Evolutionary conservation across 2,329 filamentous ascomycete genomes (phyloP).

Genomic region (Epichloe festucae): DNA sequence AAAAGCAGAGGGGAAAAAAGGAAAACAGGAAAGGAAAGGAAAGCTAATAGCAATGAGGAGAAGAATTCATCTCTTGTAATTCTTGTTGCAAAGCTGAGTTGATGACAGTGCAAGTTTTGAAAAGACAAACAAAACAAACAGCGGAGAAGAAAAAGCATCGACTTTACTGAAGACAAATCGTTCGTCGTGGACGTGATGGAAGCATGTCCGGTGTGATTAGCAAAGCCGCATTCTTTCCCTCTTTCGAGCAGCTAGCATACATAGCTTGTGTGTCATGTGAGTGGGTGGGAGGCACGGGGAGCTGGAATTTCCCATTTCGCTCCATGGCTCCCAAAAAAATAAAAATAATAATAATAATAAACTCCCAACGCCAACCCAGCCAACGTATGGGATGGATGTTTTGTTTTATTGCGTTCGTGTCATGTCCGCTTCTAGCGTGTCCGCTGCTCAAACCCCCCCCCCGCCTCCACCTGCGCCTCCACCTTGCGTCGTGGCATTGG

Average conservation of each 20-base stretch:
- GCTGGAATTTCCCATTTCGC: background rate
- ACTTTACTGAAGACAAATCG: background rate
- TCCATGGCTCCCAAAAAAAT: no score
- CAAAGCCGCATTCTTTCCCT: background rate
- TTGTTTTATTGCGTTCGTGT: background rate
- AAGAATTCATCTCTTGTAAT: no score
- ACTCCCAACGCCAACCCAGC: background rate
- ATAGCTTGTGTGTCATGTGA: slow-evolving; percentile 4
- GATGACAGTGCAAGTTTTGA: no score
- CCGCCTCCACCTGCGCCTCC: background rate
- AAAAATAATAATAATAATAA: no score
- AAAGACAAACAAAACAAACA: no score
- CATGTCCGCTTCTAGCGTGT: background rate
- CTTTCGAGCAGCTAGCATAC: slow-evolving; percentile 1
- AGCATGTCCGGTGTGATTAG: no score
- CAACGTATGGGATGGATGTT: background rate
- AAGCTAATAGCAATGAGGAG: no score
- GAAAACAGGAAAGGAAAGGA: no score
- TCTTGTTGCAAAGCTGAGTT: no score
- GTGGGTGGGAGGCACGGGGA: background rate
- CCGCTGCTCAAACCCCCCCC: no score
- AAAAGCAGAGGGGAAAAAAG: no score
- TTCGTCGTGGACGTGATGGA: background rate
- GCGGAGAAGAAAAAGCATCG: no score
- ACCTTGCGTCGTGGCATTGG: background rate